phyloP scores from a whole-genome alignment of 768 basidiomycete genomes.

The Psilocybe subaeruginosa region DNA sequence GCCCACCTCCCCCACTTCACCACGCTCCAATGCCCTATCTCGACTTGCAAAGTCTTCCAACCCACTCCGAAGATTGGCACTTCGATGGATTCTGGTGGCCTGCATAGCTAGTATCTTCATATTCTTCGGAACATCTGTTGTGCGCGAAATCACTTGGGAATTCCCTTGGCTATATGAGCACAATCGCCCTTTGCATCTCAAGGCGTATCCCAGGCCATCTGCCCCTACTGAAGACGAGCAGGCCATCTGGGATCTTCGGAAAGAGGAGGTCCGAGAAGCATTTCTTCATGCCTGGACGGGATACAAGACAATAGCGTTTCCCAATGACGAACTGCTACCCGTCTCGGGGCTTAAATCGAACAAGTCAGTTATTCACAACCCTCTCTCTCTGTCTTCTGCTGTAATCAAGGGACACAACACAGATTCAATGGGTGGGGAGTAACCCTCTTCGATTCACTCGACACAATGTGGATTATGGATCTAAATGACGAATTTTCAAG shows the following conservation, averaged over 20 bases:
- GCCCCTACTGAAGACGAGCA: conserved; percentile 10
- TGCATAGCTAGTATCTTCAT: neutral
- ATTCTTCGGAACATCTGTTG: neutral
- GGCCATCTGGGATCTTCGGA: conserved; percentile 41
- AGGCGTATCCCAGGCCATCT: conserved; percentile 6
- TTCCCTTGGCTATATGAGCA: neutral
- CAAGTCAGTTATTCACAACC: conserved; percentile 42
- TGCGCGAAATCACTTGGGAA: neutral
- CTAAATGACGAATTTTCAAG: conserved; percentile 68
- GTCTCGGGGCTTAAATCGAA: conserved; percentile 44
- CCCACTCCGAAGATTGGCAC: neutral
- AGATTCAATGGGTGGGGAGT: conserved; percentile 56
- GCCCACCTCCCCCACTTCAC: neutral
- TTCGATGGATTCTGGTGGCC: neutral
- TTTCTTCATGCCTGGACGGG: conserved; percentile 58
- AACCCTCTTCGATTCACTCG: conserved; percentile 75
- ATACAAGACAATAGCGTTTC: conserved; percentile 51
- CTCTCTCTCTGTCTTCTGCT: neutral
- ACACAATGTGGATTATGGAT: conserved; percentile 83
- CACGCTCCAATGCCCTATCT: neutral
- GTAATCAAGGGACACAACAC: neutral
- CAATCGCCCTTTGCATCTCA: neutral
- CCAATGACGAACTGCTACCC: conserved; percentile 56
- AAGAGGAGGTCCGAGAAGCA: conserved; percentile 50
- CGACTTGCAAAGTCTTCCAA: too few species aligned